phyloP scores from a whole-genome alignment of 176 grass and related monocot genomes.

The Oryza longistaminata region DNA sequence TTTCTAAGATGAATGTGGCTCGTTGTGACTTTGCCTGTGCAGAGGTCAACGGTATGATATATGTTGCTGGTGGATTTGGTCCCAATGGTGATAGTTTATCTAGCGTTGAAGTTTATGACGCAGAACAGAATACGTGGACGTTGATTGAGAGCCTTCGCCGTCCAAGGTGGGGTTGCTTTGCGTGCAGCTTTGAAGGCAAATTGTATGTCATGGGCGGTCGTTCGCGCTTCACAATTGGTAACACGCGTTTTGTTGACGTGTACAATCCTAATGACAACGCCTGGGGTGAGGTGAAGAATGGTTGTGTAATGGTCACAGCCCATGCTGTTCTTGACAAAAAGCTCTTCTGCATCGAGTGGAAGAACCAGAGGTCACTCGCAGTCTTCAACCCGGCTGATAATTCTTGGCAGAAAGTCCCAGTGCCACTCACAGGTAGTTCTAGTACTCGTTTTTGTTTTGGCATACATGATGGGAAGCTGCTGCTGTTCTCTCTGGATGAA shows the following conservation, averaged over 20 bases:
- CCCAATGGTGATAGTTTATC: constrained; percentile 73
- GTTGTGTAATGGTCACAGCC: constrained; percentile 86
- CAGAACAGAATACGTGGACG: constrained; percentile 62
- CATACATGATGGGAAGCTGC: constrained; percentile 59
- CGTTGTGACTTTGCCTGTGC: constrained; percentile 81
- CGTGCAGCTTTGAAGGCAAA: constrained; percentile 69
- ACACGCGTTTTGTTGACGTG: constrained; percentile 66
- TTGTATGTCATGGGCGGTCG: constrained; percentile 94
- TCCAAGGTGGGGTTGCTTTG: constrained; percentile 93
- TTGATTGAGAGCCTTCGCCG: constrained; percentile 64
- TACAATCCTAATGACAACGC: constrained; percentile 56
- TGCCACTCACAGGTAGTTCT: constrained; percentile 81
- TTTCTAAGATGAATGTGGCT: constrained; percentile 83
- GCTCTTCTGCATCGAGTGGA: constrained; percentile 90
- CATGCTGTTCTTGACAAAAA: constrained; percentile 64
- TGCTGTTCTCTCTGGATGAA: constrained; percentile 68
- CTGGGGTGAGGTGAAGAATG: constrained; percentile 74
- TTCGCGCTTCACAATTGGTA: constrained; percentile 88
- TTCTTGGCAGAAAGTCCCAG: constrained; percentile 61
- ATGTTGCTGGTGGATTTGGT: constrained; percentile 82
- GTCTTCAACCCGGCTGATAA: constrained; percentile 70
- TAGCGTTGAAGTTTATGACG: constrained; percentile 84
- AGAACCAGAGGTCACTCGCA: constrained; percentile 69
- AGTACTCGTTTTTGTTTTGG: constrained; percentile 67
- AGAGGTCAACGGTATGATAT: constrained; percentile 70